phyloP scores from a whole-genome alignment of 176 grass and related monocot genomes.

The Oropetium thomaeum region DNA sequence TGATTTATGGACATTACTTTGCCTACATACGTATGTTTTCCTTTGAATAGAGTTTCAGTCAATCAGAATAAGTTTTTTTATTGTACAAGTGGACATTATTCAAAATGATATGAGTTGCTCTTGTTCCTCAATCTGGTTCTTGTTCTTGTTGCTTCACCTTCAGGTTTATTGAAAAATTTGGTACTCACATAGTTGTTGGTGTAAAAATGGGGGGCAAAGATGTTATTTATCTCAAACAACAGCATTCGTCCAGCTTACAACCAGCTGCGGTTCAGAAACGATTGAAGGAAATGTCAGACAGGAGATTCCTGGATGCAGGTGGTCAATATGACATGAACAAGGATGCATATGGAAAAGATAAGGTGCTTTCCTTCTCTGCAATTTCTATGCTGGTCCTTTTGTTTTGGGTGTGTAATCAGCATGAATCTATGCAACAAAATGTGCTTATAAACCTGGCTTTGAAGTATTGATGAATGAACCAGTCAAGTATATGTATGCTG shows the following conservation, averaged over 20 bases:
- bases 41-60: neutral
- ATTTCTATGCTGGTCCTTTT: neutral
- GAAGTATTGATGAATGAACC: neutral
- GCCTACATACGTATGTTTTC: neutral
- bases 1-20: neutral
- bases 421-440: neutral
- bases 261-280: conserved; percentile 75
- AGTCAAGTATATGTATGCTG: neutral
- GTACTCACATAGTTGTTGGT: conserved; percentile 90
- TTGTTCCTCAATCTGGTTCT: neutral
- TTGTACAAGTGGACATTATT: neutral
- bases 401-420: neutral
- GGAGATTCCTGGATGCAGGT: conserved; percentile 58
- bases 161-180: conserved; percentile 93
- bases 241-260: conserved; percentile 79
- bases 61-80: neutral
- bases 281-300: conserved; percentile 81
- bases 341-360: conserved; percentile 58
- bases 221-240: conserved; percentile 86
- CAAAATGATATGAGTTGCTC: neutral
- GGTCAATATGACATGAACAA: conserved; percentile 56
- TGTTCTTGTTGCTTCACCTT: conserved; percentile 27
- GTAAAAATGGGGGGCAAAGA: conserved; percentile 99
- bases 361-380: conserved; percentile 51
- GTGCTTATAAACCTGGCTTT: neutral